Percentiles rank a stretch among this genome's conserved stretches.
These are phyloP conservation scores for Emergomyces africanus DNA, from an alignment of 2,329 filamentous ascomycete genomes.

Conservation along the genomic window DNA sequence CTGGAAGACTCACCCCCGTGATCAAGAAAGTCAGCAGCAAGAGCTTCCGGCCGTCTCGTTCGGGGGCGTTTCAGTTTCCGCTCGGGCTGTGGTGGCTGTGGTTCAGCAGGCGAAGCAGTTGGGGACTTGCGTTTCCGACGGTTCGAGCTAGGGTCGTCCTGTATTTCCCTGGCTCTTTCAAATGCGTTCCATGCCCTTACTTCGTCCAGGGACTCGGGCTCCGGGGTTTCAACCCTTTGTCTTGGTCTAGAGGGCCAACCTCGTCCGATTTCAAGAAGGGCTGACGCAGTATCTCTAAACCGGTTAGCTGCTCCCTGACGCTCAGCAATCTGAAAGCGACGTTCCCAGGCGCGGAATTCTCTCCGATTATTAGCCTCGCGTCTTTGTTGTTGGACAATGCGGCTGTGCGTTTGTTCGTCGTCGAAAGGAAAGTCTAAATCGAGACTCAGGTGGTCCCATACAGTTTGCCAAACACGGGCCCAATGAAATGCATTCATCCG, in stretches of 20 bases:
- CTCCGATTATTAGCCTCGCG: constrained; percentile 39
- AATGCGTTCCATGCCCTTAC: constrained; percentile 80
- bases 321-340: constrained; percentile 68
- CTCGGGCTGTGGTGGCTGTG: constrained; percentile 54
- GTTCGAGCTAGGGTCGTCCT: constrained; percentile 33
- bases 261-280: constrained; percentile 41
- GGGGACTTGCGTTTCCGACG: constrained; percentile 63
- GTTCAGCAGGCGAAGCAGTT: constrained; percentile 57
- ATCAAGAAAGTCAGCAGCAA: constrained; percentile 27
- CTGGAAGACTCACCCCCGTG: constrained; percentile 26
- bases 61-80: constrained; percentile 79
- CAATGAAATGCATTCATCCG: constrained; percentile 43
- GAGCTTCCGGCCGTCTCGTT: constrained; percentile 53
- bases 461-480: constrained; percentile 78
- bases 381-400: constrained; percentile 42
- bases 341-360: constrained; percentile 62
- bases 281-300: constrained; percentile 57
- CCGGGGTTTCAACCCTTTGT: constrained; percentile 33
- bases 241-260: constrained; percentile 29
- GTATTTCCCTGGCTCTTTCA: constrained; percentile 65
- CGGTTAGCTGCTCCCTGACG: constrained; percentile 62
- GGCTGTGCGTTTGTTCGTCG: constrained; percentile 49
- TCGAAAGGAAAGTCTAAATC: constrained; percentile 81
- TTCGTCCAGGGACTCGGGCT: constrained; percentile 66
- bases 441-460: constrained; percentile 65